Conservation (phyloP, 176 grass and related monocot species). For the Raddia distichophylla region DNA sequence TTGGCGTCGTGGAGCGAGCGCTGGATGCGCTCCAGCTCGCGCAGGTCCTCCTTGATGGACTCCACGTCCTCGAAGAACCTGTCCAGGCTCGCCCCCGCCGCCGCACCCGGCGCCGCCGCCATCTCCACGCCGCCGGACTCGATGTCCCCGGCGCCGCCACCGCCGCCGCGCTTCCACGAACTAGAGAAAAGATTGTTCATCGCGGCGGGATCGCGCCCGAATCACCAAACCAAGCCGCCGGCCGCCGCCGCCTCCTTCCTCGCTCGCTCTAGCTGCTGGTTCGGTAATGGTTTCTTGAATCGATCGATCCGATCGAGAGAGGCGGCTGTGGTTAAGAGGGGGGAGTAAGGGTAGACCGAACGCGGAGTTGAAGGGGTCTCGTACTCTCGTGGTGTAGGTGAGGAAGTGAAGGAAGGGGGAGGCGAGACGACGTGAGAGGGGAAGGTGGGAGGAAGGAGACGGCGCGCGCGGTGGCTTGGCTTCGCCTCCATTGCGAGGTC, state of each 20-base stretch:
- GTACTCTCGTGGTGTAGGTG: neutral
- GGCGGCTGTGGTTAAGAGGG: neutral
- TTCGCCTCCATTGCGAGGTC: no score
- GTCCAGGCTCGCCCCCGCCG: conserved; percentile 70
- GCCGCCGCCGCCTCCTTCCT: neutral
- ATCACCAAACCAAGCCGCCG: neutral
- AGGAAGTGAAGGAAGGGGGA: neutral
- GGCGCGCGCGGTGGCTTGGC: neutral
- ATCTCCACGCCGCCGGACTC: conserved; percentile 67
- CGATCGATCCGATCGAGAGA: conserved; percentile 38
- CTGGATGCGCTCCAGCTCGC: conserved; percentile 80
- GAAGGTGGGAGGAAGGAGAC: conserved; percentile 50
- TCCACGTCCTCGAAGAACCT: conserved; percentile 94
- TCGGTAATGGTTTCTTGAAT: neutral
- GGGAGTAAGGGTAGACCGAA: neutral
- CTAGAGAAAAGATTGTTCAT: conserved; percentile 91
- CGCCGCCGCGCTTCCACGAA: conserved; percentile 61
- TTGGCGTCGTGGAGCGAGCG: conserved; percentile 69
- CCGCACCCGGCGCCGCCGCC: conserved; percentile 32
- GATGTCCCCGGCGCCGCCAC: conserved; percentile 21
- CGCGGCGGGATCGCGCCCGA: neutral
- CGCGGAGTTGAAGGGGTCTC: conserved; percentile 52
- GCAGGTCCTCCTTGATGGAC: conserved; percentile 91
- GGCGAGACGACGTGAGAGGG: neutral
- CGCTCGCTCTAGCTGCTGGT: neutral